Base-by-base conservation (phyloP, 768 basidiomycete species). In the Holtermannia corniformis region DNA sequence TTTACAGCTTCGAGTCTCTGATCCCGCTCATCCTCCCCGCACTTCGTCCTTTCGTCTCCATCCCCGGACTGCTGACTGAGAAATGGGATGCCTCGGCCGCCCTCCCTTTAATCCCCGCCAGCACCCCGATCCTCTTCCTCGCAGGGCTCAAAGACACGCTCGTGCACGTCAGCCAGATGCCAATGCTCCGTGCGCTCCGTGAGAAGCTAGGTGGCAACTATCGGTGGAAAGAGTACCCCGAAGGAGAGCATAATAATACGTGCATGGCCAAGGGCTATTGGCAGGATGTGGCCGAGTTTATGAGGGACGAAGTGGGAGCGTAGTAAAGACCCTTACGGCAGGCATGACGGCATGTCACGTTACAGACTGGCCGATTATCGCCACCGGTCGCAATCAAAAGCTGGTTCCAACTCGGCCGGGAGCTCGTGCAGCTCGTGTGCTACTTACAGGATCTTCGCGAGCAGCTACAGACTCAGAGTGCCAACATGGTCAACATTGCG, bases 71-170 rank as follows among this genome's bases (percentile, higher is more conserved):
- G 63, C 82, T 72, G 19, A 68, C 62, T 4, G 70, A 93, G 70
- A 85, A 84, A 67, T 93, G 90, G 90, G 82, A 88, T 64, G 87
- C 86, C 0, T 78, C 79, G 0, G 77, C 78, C 3, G 81, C 83
- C 65, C 77, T 87, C 28, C 77, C 78, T 0, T 54, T 52, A 1
- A 65, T 78, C 24, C 74, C 72, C 0, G 37, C 55, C 0, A 32
- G 62, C 4, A 70, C 72, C 12, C 88, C 88, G 0, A 82, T 91
- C 10, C 76, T 95, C 19, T 84, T 93, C 79, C 73, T 96, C 23
- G 85, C 84, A 49, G 92, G 92, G 1, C 62, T 67, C 37, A 62
- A 49, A 44, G 88, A 92, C 60, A 81, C 85, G 56, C 76, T 90
- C 5, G 83, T 92, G 2, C 85, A 84, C 12, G 78, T 78, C 45